Conservation (phyloP, 306 rosid species). For the Cicer chorassanicum region DNA sequence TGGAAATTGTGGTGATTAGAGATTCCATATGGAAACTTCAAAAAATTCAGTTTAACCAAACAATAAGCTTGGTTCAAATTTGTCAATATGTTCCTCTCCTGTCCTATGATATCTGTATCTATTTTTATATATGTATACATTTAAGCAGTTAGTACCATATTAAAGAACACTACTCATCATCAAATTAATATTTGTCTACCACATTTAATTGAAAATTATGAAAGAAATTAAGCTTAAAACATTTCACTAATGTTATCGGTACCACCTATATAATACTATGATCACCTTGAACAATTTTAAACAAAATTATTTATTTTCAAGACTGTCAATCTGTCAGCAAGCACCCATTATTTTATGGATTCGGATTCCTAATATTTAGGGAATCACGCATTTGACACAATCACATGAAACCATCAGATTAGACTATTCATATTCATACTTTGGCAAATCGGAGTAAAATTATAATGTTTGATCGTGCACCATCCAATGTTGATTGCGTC, state of each 20-base stretch:
- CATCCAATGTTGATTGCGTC: not conserved
- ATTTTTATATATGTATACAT: not conserved
- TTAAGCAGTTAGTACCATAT: not conserved
- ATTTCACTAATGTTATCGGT: not conserved
- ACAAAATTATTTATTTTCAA: not conserved
- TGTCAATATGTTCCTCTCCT: not conserved
- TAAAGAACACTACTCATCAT: not conserved
- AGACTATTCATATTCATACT: not conserved
- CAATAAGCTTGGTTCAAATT: not conserved
- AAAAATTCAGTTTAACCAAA: not conserved
- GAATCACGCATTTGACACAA: too few species aligned
- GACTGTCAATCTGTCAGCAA: not conserved
- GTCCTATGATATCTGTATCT: not conserved
- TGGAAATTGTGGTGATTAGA: not conserved
- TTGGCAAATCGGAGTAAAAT: not conserved
- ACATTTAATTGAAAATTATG: conserved; percentile 2
- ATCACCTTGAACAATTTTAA: not conserved
- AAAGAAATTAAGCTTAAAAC: not conserved
- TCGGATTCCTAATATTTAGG: not conserved
- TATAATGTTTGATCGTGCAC: not conserved
- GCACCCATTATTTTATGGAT: not conserved
- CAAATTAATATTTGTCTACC: not conserved
- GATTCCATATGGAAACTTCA: not conserved
- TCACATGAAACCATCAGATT: not conserved
- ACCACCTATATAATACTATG: not conserved